A percentile compares a stretch with the other conserved stretches of the same genome.
phyloP scores from a whole-genome alignment of 768 basidiomycete species.

The Phanerodontia chrysosporium region DNA sequence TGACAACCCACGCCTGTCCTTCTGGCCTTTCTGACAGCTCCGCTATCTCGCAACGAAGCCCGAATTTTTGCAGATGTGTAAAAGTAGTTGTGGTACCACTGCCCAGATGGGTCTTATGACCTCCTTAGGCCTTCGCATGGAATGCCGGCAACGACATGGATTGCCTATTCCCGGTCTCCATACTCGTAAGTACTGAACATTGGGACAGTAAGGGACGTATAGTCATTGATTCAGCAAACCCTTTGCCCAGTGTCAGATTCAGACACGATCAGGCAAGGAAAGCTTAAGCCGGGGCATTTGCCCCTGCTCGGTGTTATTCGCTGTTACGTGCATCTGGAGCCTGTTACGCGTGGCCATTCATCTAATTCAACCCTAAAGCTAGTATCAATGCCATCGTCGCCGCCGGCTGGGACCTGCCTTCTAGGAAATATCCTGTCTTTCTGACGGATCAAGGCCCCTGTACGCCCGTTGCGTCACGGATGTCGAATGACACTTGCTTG shows the following conservation, averaged over 20 bases:
- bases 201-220: neutral
- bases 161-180: neutral
- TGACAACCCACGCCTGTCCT: neutral
- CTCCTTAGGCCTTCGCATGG: neutral
- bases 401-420: conserved; percentile 7
- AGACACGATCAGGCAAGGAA: neutral
- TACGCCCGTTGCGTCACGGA: neutral
- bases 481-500: neutral
- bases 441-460: neutral
- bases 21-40: neutral
- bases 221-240: neutral
- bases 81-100: neutral
- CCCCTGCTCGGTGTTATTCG: conserved; percentile 7
- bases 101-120: neutral
- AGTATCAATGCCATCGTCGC: neutral
- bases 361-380: neutral
- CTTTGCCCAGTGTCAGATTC: conserved; percentile 1
- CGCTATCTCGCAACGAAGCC: neutral
- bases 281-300: neutral
- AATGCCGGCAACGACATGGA: neutral
- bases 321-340: neutral
- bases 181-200: neutral
- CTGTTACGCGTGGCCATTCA: neutral
- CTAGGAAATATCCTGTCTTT: conserved; percentile 1
- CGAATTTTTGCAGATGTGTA: neutral